Conservation (phyloP, 306 rosid species). For the Quercus gilva region DNA sequence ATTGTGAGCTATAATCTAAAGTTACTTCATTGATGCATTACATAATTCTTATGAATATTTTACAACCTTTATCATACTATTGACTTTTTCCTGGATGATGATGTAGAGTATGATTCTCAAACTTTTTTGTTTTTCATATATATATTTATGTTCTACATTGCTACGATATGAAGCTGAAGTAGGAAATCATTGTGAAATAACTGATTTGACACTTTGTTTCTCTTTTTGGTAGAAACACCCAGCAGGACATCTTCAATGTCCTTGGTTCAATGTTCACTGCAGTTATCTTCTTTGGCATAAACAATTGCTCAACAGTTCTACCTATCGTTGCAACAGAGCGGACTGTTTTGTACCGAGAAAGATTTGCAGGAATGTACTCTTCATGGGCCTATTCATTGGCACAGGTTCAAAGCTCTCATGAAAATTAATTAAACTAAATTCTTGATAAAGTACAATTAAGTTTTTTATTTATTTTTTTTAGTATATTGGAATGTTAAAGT, state of each 20-base stretch:
- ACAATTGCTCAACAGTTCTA: conserved; percentile 55
- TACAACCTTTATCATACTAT: too few species aligned
- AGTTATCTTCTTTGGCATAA: conserved; percentile 45
- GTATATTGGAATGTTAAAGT: too few species aligned
- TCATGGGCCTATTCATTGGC: conserved; percentile 65
- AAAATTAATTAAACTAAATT: not conserved
- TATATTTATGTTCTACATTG: not conserved
- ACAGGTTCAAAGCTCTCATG: conserved; percentile 42
- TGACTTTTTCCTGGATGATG: too few species aligned
- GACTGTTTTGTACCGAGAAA: conserved; percentile 55
- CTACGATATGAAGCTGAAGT: not conserved
- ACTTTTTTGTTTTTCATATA: too few species aligned
- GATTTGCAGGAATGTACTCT: conserved; percentile 68
- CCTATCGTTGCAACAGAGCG: conserved; percentile 56
- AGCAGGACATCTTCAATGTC: conserved; percentile 53
- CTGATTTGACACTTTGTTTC: not conserved
- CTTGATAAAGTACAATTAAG: not conserved
- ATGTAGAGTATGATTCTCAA: too few species aligned
- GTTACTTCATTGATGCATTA: too few species aligned
- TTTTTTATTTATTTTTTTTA: too few species aligned
- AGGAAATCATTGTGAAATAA: not conserved
- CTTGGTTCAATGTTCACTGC: conserved; percentile 54
- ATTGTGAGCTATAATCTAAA: too few species aligned
- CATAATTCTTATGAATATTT: too few species aligned
- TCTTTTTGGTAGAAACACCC: conserved; percentile 33